Conservation (phyloP, 2,329 filamentous ascomycete genomes). For the Epichloe gansuensis region DNA sequence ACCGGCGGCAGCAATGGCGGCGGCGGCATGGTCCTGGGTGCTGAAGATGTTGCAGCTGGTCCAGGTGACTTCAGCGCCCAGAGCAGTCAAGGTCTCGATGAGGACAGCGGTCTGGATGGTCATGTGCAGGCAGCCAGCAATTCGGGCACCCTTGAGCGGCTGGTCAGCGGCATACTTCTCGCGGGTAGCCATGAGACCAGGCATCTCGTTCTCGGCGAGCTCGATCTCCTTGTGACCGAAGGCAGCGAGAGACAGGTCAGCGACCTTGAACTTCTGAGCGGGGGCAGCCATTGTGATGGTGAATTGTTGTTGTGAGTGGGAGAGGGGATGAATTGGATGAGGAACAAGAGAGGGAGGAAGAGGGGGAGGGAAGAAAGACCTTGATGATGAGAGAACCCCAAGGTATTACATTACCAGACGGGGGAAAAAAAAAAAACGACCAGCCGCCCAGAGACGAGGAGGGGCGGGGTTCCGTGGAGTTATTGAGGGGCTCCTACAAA, state of each 20-base stretch:
- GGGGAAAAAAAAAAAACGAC: not conserved
- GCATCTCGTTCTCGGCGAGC: constrained; percentile 93
- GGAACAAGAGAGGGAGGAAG: constrained; percentile 9
- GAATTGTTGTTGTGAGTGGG: constrained; percentile 10
- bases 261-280: constrained; percentile 94
- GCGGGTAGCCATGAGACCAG: constrained; percentile 92
- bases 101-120: constrained; percentile 99
- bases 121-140: constrained; percentile 98
- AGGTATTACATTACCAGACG: not conserved
- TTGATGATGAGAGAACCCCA: constrained; percentile 7
- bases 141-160: constrained; percentile 86
- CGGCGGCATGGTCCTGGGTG: constrained; percentile 95
- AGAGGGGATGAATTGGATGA: constrained; percentile 8
- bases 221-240: constrained; percentile 99
- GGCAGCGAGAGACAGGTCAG: constrained; percentile 92
- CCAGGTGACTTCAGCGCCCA: constrained; percentile 98
- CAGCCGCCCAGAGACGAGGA: not conserved
- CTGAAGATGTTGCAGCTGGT: constrained; percentile 99
- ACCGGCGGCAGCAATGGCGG: constrained; percentile 87
- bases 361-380: not conserved
- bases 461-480: not conserved
- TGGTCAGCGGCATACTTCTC: constrained; percentile 84
- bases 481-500: not conserved
- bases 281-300: constrained; percentile 53
- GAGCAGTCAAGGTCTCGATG: constrained; percentile 89